phyloP scores from a whole-genome alignment of 2,329 filamentous ascomycete species.

The Botrytis paeoniae region DNA sequence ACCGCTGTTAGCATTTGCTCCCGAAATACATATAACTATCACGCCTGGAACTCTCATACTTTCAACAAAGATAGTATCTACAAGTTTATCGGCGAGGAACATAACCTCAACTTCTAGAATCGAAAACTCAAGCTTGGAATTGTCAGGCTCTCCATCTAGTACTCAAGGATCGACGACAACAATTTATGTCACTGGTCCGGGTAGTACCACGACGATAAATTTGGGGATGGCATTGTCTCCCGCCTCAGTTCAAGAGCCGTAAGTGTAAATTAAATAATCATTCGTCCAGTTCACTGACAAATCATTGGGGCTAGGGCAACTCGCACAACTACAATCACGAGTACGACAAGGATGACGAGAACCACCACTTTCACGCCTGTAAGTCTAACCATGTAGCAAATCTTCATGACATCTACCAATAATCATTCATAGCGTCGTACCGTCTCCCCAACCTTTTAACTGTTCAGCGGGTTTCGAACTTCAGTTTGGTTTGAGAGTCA shows the following conservation, averaged over 20 bases:
- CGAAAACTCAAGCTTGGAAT: not conserved
- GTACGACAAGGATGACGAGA: not conserved
- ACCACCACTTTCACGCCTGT: constrained; percentile 4
- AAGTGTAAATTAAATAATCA: not conserved
- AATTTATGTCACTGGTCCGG: not conserved
- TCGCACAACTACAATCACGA: constrained; percentile 6
- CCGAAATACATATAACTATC: constrained; percentile 23
- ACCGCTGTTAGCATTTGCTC: constrained; percentile 26
- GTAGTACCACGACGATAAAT: not conserved
- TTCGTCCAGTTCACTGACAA: not conserved
- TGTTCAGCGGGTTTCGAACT: not conserved
- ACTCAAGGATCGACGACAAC: not conserved
- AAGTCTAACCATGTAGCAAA: not conserved
- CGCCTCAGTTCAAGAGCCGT: not conserved
- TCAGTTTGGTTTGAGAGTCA: not conserved
- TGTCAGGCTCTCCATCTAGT: not conserved
- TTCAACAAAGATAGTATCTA: constrained; percentile 21
- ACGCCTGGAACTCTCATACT: constrained; percentile 24
- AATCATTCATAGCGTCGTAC: not conserved
- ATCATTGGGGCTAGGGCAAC: not conserved
- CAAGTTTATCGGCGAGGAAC: not conserved
- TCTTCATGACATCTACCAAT: not conserved
- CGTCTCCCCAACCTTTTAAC: not conserved
- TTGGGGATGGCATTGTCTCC: not conserved
- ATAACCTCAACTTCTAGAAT: constrained; percentile 10